These are phyloP conservation scores for Monilinia fructigena DNA, from an alignment of 2,329 filamentous ascomycete genomes.

Conservation along the genomic window DNA sequence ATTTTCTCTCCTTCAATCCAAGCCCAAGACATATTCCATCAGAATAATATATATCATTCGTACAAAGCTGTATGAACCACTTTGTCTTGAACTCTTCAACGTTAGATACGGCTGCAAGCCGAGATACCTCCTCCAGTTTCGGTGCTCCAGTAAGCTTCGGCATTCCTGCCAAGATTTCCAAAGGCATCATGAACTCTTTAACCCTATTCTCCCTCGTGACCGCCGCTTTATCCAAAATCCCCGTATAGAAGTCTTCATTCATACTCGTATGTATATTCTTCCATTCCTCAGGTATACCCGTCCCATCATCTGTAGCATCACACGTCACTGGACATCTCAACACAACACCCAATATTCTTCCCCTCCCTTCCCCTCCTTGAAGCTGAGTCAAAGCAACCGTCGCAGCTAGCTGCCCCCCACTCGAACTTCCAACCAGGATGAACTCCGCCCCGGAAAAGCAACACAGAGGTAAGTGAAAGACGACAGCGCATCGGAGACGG, in stretches of 20 bases:
- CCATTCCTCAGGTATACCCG: conserved; percentile 43
- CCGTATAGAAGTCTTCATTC: conserved; percentile 41
- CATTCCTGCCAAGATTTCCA: conserved; percentile 42
- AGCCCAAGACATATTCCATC: conserved; percentile 52
- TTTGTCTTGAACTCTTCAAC: conserved; percentile 40
- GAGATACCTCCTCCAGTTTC: neutral
- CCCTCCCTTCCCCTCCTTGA: neutral
- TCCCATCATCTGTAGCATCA: conserved; percentile 44
- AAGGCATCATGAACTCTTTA: conserved; percentile 43
- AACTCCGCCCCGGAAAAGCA: conserved; percentile 20
- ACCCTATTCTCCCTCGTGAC: conserved; percentile 42
- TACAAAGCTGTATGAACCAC: conserved; percentile 50
- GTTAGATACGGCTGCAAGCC: neutral
- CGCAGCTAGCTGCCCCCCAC: conserved; percentile 50
- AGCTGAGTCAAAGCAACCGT: conserved; percentile 43
- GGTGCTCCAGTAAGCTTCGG: conserved; percentile 17
- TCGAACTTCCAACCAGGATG: conserved; percentile 48
- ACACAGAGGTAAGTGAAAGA: conserved; percentile 39
- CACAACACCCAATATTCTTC: conserved; percentile 43
- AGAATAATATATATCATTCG: conserved; percentile 52
- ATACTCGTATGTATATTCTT: conserved; percentile 44
- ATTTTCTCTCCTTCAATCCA: conserved; percentile 43
- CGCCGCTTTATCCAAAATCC: conserved; percentile 41
- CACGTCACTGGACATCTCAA: conserved; percentile 51
- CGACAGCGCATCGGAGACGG: conserved; percentile 46